Evolutionary conservation across 129 eudicot species (phyloP), one percentile per base, ranked within the genome.

Genomic region (Pittosporum tobira): DNA sequence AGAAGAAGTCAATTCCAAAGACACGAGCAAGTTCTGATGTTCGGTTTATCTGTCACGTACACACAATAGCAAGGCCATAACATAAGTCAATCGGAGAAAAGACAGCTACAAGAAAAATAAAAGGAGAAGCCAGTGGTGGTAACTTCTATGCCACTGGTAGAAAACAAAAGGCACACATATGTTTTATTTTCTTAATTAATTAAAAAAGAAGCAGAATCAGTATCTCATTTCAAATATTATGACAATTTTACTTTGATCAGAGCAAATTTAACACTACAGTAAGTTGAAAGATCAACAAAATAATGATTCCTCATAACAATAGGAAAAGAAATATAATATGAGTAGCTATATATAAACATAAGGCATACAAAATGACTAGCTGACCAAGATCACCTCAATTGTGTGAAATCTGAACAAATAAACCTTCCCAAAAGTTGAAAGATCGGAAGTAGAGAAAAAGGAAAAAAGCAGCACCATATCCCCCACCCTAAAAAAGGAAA

Each of bases 11-110:
- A 27, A 91, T 91, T 25, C 99, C 99, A 77, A 91, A 91, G 37
- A 91, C 94, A 64, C 99, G 94, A 38, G 96, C 96, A 64, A 91
- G 99, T 72, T 91, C 99, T 67, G 99, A 91, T 64, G 99, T 91
- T 65, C 99, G 74, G 62, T 91, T 91, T 66, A 91, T 75, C 89
- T 82, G 75, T 64, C 66, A 51, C 66, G 16, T 68, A 71, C 65
- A 63, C 22, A 42, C 22, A 38, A 34, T 4, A 62, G 38, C 14
- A 38, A 54, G 37, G 46, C 23, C 13, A 37, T 4, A 12, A 31
- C 12, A 57, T 8, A 57, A 18, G 16, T 34, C 18, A 1, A 38
- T 21, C 5, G 44, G 14, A 12, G 31, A 45, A 8, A 52, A 16
- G n/a, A n/a, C n/a, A n/a, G n/a, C n/a, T n/a, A n/a, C n/a, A n/a